Conservation (phyloP, 2,329 filamentous ascomycete genomes). For the Venturia aucupariae region DNA sequence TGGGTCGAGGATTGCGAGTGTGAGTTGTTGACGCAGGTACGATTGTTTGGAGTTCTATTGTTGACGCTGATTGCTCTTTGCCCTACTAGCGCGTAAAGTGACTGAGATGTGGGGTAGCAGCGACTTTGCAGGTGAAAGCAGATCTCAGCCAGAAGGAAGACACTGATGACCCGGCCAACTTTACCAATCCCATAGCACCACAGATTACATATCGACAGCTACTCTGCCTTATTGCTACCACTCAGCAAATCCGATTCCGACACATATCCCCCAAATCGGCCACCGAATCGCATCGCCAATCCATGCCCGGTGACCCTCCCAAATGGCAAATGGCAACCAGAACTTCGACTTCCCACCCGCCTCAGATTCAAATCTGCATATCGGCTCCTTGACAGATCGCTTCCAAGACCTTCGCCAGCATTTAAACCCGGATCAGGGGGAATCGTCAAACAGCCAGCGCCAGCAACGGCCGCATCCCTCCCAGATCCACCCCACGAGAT, state of each 20-base stretch:
- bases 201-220: not conserved
- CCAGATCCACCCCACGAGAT: not conserved
- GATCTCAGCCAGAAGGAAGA: not conserved
- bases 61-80: not conserved
- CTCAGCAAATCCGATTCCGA: not conserved
- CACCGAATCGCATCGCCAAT: not conserved
- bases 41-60: not conserved
- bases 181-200: not conserved
- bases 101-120: not conserved
- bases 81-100: no score
- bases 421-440: constrained; percentile 13
- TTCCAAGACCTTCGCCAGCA: constrained; percentile 14
- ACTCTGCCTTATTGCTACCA: not conserved
- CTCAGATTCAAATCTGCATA: constrained; percentile 19
- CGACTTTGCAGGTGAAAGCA: not conserved
- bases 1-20: no score
- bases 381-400: constrained; percentile 5
- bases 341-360: constrained; percentile 38
- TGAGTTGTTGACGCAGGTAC: not conserved
- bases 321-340: constrained; percentile 5
- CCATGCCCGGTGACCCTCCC: not conserved
- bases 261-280: not conserved
- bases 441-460: not conserved
- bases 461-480: not conserved
- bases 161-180: not conserved